Conservation (phyloP, 1,284 basidiomycete species). For the Ustilago esculenta region DNA sequence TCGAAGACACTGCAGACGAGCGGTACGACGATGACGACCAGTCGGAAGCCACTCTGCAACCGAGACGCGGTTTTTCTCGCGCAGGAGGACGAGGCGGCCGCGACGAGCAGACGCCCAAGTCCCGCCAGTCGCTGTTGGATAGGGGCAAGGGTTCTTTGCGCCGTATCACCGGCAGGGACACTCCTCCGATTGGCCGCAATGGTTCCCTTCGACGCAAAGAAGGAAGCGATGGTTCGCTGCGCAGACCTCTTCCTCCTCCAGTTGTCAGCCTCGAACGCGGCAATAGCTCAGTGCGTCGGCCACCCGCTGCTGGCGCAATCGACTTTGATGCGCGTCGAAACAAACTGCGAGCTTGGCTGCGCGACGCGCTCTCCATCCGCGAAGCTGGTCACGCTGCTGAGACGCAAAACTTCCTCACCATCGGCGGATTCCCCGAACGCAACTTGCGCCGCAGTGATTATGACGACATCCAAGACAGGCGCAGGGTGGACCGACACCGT, state of each 20-base stretch:
- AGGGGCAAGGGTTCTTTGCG: slow-evolving; percentile 36
- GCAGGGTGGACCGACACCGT: slow-evolving; percentile 52
- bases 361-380: slow-evolving; percentile 62
- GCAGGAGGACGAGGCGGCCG: slow-evolving; percentile 11
- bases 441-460: slow-evolving; percentile 43
- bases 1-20: slow-evolving; percentile 40
- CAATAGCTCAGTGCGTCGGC: slow-evolving; percentile 20
- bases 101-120: slow-evolving; percentile 6
- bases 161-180: slow-evolving; percentile 23
- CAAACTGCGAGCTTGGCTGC: slow-evolving; percentile 62
- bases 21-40: slow-evolving; percentile 29
- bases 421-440: slow-evolving; percentile 56
- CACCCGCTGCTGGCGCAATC: slow-evolving; percentile 31
- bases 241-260: slow-evolving; percentile 1
- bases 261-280: slow-evolving; percentile 6
- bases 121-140: slow-evolving; percentile 21
- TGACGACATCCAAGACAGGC: slow-evolving; percentile 56
- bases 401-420: slow-evolving; percentile 58
- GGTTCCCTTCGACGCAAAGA: slow-evolving; percentile 29
- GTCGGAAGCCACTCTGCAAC: slow-evolving; percentile 37
- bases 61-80: slow-evolving; percentile 22
- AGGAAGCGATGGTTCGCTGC: slow-evolving; percentile 14
- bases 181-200: slow-evolving; percentile 14
- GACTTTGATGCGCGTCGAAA: slow-evolving; percentile 58
- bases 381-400: slow-evolving; percentile 58